phyloP scores from a whole-genome alignment of 148 eudicot species.

The Heliamphora exappendiculata region DNA sequence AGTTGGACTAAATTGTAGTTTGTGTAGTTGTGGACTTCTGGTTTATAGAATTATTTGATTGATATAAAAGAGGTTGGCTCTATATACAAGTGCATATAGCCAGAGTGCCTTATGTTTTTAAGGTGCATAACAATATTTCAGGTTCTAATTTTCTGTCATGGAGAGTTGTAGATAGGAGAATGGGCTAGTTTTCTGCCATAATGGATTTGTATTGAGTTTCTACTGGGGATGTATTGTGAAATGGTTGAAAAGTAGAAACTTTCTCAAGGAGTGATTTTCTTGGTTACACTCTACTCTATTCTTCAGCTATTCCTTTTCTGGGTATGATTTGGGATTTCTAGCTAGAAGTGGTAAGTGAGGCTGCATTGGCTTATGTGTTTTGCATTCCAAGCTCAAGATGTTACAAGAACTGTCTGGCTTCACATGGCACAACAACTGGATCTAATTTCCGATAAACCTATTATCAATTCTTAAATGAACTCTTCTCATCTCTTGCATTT shows the following conservation, averaged over 20 bases:
- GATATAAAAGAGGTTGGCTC: neutral
- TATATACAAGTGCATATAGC: neutral
- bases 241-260: too few species aligned
- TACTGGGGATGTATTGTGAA: too few species aligned
- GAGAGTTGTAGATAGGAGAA: too few species aligned
- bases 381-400: neutral
- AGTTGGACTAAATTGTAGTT: neutral
- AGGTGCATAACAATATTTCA: neutral
- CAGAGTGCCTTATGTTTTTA: neutral
- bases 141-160: neutral
- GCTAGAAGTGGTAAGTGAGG: too few species aligned
- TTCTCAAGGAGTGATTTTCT: too few species aligned
- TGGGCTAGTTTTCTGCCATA: too few species aligned
- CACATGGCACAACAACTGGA: too few species aligned
- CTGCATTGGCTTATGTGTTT: too few species aligned
- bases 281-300: too few species aligned
- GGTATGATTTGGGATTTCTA: too few species aligned
- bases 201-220: too few species aligned
- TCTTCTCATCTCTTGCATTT: neutral
- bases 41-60: neutral
- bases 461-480: neutral
- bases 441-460: neutral
- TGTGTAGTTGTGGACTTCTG: neutral
- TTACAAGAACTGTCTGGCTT: neutral
- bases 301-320: too few species aligned